A percentile compares a stretch with the other conserved stretches of the same genome.
These are phyloP conservation scores for Papiliotrema laurentii DNA, from an alignment of 1,284 basidiomycete species.

Conservation along the genomic window DNA sequence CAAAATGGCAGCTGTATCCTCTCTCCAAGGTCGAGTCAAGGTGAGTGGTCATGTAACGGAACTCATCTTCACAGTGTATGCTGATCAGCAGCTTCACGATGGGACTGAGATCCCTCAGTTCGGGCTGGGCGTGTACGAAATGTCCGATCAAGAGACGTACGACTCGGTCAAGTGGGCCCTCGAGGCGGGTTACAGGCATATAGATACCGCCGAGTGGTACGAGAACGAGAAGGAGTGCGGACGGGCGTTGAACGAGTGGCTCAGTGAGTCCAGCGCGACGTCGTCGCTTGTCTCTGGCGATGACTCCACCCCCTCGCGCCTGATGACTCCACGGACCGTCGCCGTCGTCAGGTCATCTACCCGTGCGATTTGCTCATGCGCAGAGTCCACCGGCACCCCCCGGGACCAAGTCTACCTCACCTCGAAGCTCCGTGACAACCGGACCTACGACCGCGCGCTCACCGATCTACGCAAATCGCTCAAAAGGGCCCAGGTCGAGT, in stretches of 20 bases:
- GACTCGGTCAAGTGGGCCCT: slow-evolving; percentile 59
- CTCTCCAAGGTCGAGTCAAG: slow-evolving; percentile 9
- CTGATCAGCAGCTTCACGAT: slow-evolving; percentile 54
- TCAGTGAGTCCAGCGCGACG: slow-evolving; percentile 37
- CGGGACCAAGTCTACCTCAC: slow-evolving; percentile 63
- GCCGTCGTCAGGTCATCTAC: too few species aligned
- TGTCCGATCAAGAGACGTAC: slow-evolving; percentile 58
- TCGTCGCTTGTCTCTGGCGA: too few species aligned
- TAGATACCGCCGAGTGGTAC: slow-evolving; percentile 57
- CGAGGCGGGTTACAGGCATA: slow-evolving; percentile 64
- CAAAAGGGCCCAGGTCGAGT: slow-evolving; percentile 53
- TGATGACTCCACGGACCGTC: too few species aligned
- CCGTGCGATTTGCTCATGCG: too few species aligned
- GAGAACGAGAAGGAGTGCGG: slow-evolving; percentile 64
- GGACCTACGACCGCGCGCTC: slow-evolving; percentile 54
- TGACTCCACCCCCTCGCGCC: too few species aligned
- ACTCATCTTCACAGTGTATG: background rate
- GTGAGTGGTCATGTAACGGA: slow-evolving; percentile 3
- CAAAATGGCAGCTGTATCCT: background rate
- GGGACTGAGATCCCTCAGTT: slow-evolving; percentile 61
- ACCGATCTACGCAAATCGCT: slow-evolving; percentile 57
- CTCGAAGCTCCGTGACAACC: slow-evolving; percentile 63
- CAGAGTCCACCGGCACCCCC: slow-evolving; percentile 41
- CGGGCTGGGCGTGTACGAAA: slow-evolving; percentile 65
- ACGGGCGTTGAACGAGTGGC: slow-evolving; percentile 58